A percentile compares a stretch with the other conserved stretches of the same genome.
These are phyloP conservation scores for Colletotrichum truncatum DNA, from an alignment of 2,329 filamentous ascomycete species.

Conservation along the genomic window DNA sequence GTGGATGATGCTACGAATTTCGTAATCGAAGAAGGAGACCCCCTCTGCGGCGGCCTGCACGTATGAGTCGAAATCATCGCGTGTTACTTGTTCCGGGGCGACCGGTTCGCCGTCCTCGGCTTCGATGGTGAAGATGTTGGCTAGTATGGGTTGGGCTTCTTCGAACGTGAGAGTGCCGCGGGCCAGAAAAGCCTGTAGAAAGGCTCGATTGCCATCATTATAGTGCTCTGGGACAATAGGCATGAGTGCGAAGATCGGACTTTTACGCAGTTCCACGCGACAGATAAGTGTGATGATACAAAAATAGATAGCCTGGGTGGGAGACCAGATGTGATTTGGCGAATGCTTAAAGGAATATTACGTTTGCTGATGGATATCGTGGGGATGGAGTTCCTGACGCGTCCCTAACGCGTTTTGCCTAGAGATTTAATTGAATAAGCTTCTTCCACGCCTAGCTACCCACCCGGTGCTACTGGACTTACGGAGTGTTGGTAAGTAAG, in stretches of 20 bases:
- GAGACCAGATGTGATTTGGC: too few species aligned
- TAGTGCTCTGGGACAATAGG: slow-evolving; percentile 45
- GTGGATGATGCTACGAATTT: slow-evolving; percentile 80
- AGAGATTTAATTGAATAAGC: neutral
- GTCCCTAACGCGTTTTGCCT: neutral
- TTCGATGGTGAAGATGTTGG: slow-evolving; percentile 75
- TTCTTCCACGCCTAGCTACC: too few species aligned
- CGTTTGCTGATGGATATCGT: neutral
- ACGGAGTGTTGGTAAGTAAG: too few species aligned
- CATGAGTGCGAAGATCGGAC: slow-evolving; percentile 7
- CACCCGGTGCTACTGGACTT: too few species aligned
- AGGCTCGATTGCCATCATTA: slow-evolving; percentile 79
- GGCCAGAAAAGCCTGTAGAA: slow-evolving; percentile 88
- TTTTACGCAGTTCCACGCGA: too few species aligned
- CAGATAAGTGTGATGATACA: too few species aligned
- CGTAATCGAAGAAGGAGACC: slow-evolving; percentile 84
- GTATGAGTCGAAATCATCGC: slow-evolving; percentile 73
- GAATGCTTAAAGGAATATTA: neutral
- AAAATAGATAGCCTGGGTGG: too few species aligned
- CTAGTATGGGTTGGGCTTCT: slow-evolving; percentile 78
- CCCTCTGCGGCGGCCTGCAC: slow-evolving; percentile 76
- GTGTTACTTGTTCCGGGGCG: slow-evolving; percentile 70
- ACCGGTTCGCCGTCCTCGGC: slow-evolving; percentile 47
- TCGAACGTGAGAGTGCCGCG: slow-evolving; percentile 80
- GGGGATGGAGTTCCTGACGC: neutral